Evolutionary conservation across 495 filamentous ascomycete species (phyloP), one percentile per base, ranked within the genome.

Genomic region (Daldinia vernicosa): DNA sequence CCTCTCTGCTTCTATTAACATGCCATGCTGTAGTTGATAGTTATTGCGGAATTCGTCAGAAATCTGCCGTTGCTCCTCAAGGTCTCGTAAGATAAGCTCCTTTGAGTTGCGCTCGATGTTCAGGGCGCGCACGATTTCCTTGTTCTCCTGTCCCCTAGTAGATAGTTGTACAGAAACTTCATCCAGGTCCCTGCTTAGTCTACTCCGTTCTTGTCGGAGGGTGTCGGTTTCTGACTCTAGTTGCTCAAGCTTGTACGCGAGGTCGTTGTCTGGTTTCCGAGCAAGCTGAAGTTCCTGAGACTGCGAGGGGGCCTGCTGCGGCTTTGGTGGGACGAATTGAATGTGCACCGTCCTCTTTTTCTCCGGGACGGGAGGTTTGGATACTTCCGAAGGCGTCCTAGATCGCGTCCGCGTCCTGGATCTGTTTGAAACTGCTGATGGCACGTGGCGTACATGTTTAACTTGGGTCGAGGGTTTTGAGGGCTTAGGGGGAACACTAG

Each of bases 21-120:
- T 72, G 59, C 66, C 70, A 43, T 78, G 69, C 47, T 80, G 75
- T 51, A 80, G 71, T 33, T 82, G 78, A 8, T 77, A 77, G 72
- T 80, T 79, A 75, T 74, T 80, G 22, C 80, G 78, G 65, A 80
- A 77, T 70, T 83, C 80, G 59, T 83, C 82, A 19, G 81, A 72
- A 43, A 83, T 72, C 55, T 77, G 74, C 57, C 75, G 76, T 66
- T 83, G 80, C 70, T 80, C 75, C 52, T 83, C 74, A 19, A 83
- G 73, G 54, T 81, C 72, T 72, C 78, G 47, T 60, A 71, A 56
- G 67, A 79, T 74, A 35, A 76, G 71, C 24, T 75, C 74, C 52
- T 76, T 77, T 43, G 67, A 63, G 53, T 72, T 69, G 14, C 77
- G 75, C 51, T 79, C 77, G 15, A 60, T 60, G 62, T 69, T 63